Percentiles rank a stretch among this genome's conserved stretches.
Evolutionary conservation across 352 stramenopile species (phyloP).

Genomic region (Bremia lactucae): DNA sequence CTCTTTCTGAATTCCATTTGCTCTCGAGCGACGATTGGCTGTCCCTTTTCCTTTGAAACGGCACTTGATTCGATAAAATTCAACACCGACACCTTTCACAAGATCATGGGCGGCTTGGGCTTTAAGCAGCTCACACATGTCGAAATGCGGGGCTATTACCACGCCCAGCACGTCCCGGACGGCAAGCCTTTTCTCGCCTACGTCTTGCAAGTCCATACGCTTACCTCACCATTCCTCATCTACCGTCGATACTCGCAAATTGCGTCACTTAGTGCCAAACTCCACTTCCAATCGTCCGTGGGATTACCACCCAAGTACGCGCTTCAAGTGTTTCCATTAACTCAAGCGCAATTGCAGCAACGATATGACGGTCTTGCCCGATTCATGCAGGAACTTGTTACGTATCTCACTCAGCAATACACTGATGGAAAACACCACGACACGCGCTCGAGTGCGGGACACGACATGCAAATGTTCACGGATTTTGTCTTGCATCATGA

Average conservation of each 20-base stretch:
- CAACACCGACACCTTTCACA: too few species aligned
- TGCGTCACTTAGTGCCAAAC: slow-evolving; percentile 37
- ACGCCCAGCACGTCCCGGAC: slow-evolving; percentile 38
- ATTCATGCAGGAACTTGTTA: slow-evolving; percentile 46
- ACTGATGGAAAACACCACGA: slow-evolving; percentile 55
- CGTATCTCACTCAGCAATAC: slow-evolving; percentile 31
- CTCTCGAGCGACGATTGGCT: too few species aligned
- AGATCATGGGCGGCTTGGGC: slow-evolving; percentile 36
- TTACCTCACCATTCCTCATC: slow-evolving; percentile 43
- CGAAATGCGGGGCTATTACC: slow-evolving; percentile 76
- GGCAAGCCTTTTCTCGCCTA: slow-evolving; percentile 57
- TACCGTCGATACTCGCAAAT: slow-evolving; percentile 79
- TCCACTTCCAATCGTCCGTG: slow-evolving; percentile 61
- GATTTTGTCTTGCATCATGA: slow-evolving; percentile 62
- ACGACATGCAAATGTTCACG: slow-evolving; percentile 80
- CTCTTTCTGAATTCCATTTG: too few species aligned
- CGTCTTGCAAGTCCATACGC: slow-evolving; percentile 53
- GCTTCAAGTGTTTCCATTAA: slow-evolving; percentile 65
- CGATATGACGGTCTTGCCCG: slow-evolving; percentile 53
- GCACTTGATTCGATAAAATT: too few species aligned
- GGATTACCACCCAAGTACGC: slow-evolving; percentile 72
- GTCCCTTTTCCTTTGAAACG: too few species aligned
- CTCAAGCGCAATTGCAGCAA: slow-evolving; percentile 45
- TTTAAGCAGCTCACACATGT: slow-evolving; percentile 58
- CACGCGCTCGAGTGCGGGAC: slow-evolving; percentile 33